Base-by-base conservation (phyloP, 257 asterid genomes). In the Solanum habrochaites region DNA sequence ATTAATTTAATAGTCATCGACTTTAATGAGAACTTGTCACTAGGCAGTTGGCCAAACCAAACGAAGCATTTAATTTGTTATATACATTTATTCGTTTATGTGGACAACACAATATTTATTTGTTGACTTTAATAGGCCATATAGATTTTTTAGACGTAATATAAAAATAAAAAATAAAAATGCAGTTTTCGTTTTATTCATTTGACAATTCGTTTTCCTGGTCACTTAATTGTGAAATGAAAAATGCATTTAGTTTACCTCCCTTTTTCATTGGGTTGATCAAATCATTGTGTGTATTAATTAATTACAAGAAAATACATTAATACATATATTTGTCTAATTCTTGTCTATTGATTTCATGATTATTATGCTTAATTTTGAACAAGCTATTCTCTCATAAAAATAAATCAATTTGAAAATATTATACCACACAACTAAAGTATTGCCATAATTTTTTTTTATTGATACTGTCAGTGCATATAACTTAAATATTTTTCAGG, bases 401-500 rank as follows among this genome's bases (percentile, higher is more conserved):
- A 20, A 11, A 21, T 20, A 37, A 21, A 73, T 37, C 18, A 73
- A 73, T 21, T 73, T 73, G 52, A 39, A 74, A 39, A 23, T 7
- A 23, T 60, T 60, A 60, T 60, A 60, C 29, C 25, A 60, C 3
- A 60, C 25, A 21, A 8, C n/a, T 60, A 21, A 21, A 23, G 11
- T 58, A 58, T 58, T 12, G 32, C 2, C n/a, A 72, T 20, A 37
- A 4, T 8, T 35, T 18, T 47, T 45, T 47, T 45, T 12, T 4
- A 12, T 45, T 12, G 11, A 47, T 14, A 47, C 7, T 47, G 0
- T 72, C 4, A 8, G 2, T 73, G 5, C 0, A 37, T 37, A 37
- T 40, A 35, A 21, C 15, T 35, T 39, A 73, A 37, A 8, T 52
- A 70, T 45, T 74, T n/a, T 25, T 87, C 91, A 95, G 99, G 93